A percentile compares a stretch with the other conserved stretches of the same genome.
Conservation (phyloP, 495 filamentous ascomycete species). For the Tuber microsphaerosporum region DNA sequence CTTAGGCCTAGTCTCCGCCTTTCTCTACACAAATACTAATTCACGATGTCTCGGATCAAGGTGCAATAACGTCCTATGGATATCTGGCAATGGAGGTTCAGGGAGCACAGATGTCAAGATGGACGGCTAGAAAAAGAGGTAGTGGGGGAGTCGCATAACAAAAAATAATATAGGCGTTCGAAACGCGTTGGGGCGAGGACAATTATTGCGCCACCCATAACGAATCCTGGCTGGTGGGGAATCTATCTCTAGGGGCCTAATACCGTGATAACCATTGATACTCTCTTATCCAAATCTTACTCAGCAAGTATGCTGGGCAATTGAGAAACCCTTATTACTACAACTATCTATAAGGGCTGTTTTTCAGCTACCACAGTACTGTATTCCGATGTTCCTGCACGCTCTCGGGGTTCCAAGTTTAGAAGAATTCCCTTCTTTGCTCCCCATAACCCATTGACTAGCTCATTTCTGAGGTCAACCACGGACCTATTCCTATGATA, state of each 20-base stretch:
- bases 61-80: constrained; percentile 95
- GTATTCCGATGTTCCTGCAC: not conserved
- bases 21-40: constrained; percentile 1
- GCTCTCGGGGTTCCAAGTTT: not conserved
- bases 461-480: not conserved
- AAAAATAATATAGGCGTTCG: constrained; percentile 17
- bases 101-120: constrained; percentile 49
- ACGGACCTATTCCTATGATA: not conserved
- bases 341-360: not conserved
- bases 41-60: constrained; percentile 46
- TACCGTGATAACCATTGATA: not conserved
- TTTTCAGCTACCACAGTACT: not conserved
- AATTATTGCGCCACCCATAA: not conserved
- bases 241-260: not conserved
- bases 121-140: constrained; percentile 42
- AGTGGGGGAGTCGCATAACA: constrained; percentile 7
- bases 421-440: not conserved
- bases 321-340: not conserved
- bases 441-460: not conserved
- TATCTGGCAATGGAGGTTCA: constrained; percentile 45
- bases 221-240: not conserved
- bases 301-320: not conserved
- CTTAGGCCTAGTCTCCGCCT: not conserved
- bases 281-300: not conserved
- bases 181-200: not conserved